Percentiles rank a stretch among this genome's conserved stretches.
Conservation (phyloP, 73 alveolate species). For the Paramecium bursaria region DNA sequence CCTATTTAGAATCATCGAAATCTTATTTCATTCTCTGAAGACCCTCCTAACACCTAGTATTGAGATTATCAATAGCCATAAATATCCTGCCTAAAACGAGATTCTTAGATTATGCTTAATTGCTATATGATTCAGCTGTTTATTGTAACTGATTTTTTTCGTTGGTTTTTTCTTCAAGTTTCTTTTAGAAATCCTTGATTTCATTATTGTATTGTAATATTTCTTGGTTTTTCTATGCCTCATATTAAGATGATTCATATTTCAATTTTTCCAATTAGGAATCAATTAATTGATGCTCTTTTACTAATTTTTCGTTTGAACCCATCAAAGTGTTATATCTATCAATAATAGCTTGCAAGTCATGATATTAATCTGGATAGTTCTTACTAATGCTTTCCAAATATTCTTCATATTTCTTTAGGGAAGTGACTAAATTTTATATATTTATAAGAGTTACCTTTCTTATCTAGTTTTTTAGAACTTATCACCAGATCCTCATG, state of each 20-base stretch:
- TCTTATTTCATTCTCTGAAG: conserved; percentile 58
- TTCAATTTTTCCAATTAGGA: conserved; percentile 80
- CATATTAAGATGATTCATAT: conserved; percentile 72
- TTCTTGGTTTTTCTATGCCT: conserved; percentile 76
- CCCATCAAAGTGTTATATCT: conserved; percentile 79
- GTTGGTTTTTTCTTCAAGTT: conserved; percentile 60
- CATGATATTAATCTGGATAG: conserved; percentile 86
- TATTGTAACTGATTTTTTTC: conserved; percentile 60
- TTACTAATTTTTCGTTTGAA: conserved; percentile 77
- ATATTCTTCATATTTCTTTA: conserved; percentile 87
- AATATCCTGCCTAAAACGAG: conserved; percentile 62
- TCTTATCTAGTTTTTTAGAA: conserved; percentile 62
- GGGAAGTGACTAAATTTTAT: conserved; percentile 65
- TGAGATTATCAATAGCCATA: conserved; percentile 69
- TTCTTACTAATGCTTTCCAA: conserved; percentile 79
- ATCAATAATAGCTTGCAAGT: conserved; percentile 77
- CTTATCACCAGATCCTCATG: conserved; percentile 58
- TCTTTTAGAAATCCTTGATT: conserved; percentile 74
- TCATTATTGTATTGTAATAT: conserved; percentile 80
- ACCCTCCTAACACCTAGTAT: conserved; percentile 63
- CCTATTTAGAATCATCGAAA: conserved; percentile 58
- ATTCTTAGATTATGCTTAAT: conserved; percentile 58
- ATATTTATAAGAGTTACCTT: not conserved
- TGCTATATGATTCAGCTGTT: conserved; percentile 47
- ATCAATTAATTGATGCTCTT: conserved; percentile 73